These are phyloP conservation scores for Euphrasia arctica DNA, from an alignment of 305 asterid species.

Conservation along the genomic window DNA sequence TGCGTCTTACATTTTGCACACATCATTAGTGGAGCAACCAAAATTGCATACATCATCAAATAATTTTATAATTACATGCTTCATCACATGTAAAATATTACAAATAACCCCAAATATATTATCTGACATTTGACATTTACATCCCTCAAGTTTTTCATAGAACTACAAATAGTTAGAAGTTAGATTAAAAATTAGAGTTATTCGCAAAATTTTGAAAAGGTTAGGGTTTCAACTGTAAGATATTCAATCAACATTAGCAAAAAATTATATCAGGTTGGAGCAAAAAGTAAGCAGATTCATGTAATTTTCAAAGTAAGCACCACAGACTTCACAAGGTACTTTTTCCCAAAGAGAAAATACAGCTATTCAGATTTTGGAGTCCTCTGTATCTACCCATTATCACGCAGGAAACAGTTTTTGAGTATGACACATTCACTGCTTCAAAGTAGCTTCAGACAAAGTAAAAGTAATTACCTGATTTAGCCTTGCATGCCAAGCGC, in stretches of 20 bases:
- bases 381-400: not conserved
- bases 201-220: not conserved
- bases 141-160: not conserved
- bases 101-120: not conserved
- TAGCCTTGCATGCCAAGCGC: slow-evolving; percentile 91
- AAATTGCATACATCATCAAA: not conserved
- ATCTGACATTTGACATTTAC: not conserved
- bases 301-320: too few species aligned
- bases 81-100: not conserved
- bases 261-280: not conserved
- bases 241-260: not conserved
- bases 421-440: not conserved
- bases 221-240: not conserved
- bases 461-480: slow-evolving; percentile 56
- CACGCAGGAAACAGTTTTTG: not conserved
- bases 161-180: not conserved
- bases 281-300: not conserved
- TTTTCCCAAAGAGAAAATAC: not conserved
- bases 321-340: too few species aligned
- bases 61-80: not conserved
- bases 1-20: not conserved
- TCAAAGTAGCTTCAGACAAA: slow-evolving; percentile 1
- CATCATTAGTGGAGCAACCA: not conserved
- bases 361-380: not conserved
- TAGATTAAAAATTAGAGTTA: not conserved